Evolutionary conservation across 1,139 yeast genomes (phyloP).

Genomic region (Geotrichum cucujoidarum): DNA sequence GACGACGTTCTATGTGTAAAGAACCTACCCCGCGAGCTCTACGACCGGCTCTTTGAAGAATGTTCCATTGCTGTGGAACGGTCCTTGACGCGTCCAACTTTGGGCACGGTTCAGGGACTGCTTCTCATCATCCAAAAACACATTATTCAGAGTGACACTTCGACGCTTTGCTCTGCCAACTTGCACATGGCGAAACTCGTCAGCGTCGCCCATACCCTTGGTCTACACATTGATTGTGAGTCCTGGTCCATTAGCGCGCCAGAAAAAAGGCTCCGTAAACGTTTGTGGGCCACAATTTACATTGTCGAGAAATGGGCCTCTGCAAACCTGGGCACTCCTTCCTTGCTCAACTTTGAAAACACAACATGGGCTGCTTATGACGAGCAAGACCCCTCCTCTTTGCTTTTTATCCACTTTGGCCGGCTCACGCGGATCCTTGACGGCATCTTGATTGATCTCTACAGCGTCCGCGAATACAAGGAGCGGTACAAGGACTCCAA

Average conservation of each 20-base stretch:
- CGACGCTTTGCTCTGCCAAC: conserved; percentile 32
- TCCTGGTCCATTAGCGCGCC: conserved; percentile 35
- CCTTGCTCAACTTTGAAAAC: conserved; percentile 27
- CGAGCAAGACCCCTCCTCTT: conserved; percentile 32
- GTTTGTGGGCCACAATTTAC: conserved; percentile 36
- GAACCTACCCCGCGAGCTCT: conserved; percentile 33
- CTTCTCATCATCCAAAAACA: conserved; percentile 37
- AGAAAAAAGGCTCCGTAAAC: conserved; percentile 31
- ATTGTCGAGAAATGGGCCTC: conserved; percentile 37
- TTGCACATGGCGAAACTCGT: conserved; percentile 34
- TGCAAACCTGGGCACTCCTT: conserved; percentile 34
- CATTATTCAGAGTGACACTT: conserved; percentile 33
- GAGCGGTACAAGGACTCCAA: conserved; percentile 24
- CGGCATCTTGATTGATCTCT: conserved; percentile 30
- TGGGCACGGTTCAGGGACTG: conserved; percentile 44
- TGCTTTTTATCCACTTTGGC: conserved; percentile 33
- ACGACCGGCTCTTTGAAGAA: conserved; percentile 32
- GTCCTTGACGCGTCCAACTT: conserved; percentile 37
- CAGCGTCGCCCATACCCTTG: conserved; percentile 34
- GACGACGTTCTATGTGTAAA: conserved; percentile 35
- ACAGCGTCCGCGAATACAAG: conserved; percentile 26
- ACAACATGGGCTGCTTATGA: conserved; percentile 28
- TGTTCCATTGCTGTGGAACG: conserved; percentile 33
- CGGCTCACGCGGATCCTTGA: conserved; percentile 33
- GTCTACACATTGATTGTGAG: conserved; percentile 37